Conservation (phyloP, 2,329 filamentous ascomycete species). For the Gliomastix tumulicola region DNA sequence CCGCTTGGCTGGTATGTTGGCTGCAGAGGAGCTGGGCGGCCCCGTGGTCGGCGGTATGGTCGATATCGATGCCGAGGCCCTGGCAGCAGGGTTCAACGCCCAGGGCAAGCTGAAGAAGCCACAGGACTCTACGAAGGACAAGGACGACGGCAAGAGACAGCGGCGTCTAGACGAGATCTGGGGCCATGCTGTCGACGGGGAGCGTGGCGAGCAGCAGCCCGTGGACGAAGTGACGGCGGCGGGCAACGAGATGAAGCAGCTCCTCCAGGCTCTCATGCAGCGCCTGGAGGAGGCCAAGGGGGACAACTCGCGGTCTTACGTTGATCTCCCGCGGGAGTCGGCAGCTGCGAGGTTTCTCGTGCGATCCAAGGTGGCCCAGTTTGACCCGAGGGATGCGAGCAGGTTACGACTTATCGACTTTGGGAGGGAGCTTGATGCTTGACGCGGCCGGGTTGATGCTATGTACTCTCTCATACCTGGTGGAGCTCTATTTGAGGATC, state of each 20-base stretch:
- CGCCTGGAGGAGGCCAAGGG: constrained; percentile 46
- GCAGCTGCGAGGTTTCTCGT: constrained; percentile 58
- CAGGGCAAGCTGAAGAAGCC: constrained; percentile 49
- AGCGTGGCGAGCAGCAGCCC: constrained; percentile 17
- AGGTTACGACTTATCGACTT: constrained; percentile 56
- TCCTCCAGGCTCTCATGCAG: constrained; percentile 56
- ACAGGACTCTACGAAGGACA: constrained; percentile 20
- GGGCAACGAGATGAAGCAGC: constrained; percentile 48
- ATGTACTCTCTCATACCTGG: too few relatives aligned
- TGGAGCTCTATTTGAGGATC: too few relatives aligned
- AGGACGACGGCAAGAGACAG: constrained; percentile 45
- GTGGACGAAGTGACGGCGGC: constrained; percentile 43
- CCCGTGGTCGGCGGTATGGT: constrained; percentile 72
- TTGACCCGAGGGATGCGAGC: constrained; percentile 57
- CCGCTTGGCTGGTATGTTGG: constrained; percentile 67
- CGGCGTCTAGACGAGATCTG: constrained; percentile 59
- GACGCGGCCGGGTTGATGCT: too few relatives aligned
- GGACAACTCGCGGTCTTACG: constrained; percentile 49
- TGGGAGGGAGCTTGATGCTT: constrained; percentile 43
- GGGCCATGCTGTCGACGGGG: constrained; percentile 27
- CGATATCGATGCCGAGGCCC: constrained; percentile 53
- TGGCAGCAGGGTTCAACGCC: constrained; percentile 52
- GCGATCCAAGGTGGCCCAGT: constrained; percentile 58
- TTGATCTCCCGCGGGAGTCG: constrained; percentile 51
- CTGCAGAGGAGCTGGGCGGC: constrained; percentile 76